Base-by-base conservation (phyloP, 495 filamentous ascomycete species). In the Tuber magnatum region DNA sequence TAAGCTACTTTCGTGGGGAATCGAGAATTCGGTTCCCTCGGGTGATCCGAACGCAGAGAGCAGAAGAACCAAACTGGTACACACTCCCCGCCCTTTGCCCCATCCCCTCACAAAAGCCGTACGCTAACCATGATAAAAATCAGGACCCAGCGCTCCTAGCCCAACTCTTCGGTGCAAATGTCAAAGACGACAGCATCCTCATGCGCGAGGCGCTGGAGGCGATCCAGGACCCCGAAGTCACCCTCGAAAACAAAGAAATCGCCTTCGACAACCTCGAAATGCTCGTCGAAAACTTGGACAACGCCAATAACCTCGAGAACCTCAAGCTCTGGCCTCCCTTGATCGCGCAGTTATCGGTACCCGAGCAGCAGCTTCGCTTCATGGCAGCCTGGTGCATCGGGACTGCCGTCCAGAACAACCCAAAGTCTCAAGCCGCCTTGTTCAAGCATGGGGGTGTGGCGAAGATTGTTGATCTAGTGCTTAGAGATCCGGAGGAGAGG, bases 221-320 rank as follows among this genome's bases (percentile, higher is more conserved):
- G 44, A 88, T 97, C 74, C 82, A 88, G 8, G 88, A 93, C 78
- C 83, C 87, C 8, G 86, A 85, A 28, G 81, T 90, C 44, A 86
- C 88, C 10, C 86, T 96, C 74, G 90, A 94, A 65, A 89, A 94
- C 83, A 92, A 92, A 83, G 82, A 97, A 51, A 89, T 89, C 70
- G 96, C 96, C 43, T 97, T 97, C 84, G 95, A 99, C 87, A 97
- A 97, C 85, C 92, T 98, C 71, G 94, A 97, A 85, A 91, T 96
- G 83, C 85, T 97, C 61, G 90, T 98, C 78, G 95, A 97, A 85
- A 87, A 86, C 56, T 88, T 98, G 76, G 95, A 99, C 86, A 99
- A 98, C 84, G 94, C 95, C 69, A 97, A 97, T 86, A 94, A 97
- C 83, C 86, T 97, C 73, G 90, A 90, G 69, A 87, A 87, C 10